Base-by-base conservation (phyloP, 2,329 filamentous ascomycete species). In the Amauroascus verrucosus region DNA sequence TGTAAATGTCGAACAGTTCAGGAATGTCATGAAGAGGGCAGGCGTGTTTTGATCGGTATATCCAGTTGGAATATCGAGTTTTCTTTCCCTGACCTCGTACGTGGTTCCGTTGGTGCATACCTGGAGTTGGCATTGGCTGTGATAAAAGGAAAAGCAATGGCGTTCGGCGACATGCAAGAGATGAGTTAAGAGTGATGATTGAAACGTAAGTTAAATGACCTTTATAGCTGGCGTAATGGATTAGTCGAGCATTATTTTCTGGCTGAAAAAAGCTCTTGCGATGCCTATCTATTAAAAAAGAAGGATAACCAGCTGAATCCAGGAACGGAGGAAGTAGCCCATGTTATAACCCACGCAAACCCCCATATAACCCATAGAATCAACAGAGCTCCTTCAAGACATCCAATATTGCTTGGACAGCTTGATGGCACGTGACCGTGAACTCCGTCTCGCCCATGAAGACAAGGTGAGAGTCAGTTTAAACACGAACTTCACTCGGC, bases 11-110 rank as follows among this genome's bases (percentile, higher is more conserved):
- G 83, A 86, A 50, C 88, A 96, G 64, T 95, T 95, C 70, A 85
- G 89, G 69, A 80, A 80, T 52, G 86, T 95, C 4, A 91, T 95
- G 88, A 80, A 77, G 59, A 77, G 86, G 62, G 90, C 89, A 5
- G 89, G 89, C 0, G 83, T 90, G 35, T 91, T 91, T 78, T 82
- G 81, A 67, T 37, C n/a, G 32, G 37, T 7, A 22, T 33, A 13
- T 38, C 33, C 14, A 9, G n/a, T 6, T 26, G 22, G 18, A 18
- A 16, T 11, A 6, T 2, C 24, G 13, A 7, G 9, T 26, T 24
- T 13, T 9, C 2, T 30, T 3, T 20, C 13, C 1, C 33, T 2
- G 14, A 22, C 37, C 26, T 16, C 2, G 9, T 48, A 14, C 20
- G 7, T 6, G 20, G 24, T 32, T 50, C 11, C n/a, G 9, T 18